phyloP scores from a whole-genome alignment of 1,284 basidiomycete genomes.

The Naganishia sp. region DNA sequence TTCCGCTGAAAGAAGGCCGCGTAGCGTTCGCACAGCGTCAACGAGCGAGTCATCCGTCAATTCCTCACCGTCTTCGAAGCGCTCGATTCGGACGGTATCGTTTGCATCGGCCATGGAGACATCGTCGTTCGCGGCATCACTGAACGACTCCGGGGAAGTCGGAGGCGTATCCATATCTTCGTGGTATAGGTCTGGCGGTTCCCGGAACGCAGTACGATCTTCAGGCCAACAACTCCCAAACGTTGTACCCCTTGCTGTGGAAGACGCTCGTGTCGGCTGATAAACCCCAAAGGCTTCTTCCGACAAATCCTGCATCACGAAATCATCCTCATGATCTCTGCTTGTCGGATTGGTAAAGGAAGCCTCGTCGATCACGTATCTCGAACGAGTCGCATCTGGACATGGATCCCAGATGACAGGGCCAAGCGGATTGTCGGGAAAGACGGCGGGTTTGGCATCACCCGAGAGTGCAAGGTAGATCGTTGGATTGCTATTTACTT shows the following conservation, averaged over 20 bases:
- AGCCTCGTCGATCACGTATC: not conserved
- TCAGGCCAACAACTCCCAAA: not conserved
- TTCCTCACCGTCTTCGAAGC: not conserved
- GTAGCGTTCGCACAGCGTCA: conserved; percentile 24
- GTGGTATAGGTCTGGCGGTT: conserved; percentile 6
- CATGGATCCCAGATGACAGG: conserved; percentile 13
- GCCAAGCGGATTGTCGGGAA: conserved; percentile 19
- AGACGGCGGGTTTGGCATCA: not conserved
- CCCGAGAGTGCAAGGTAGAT: not conserved
- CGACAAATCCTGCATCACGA: not conserved
- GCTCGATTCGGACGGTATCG: not conserved
- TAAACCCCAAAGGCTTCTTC: not conserved
- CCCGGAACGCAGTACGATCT: not conserved
- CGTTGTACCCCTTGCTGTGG: not conserved
- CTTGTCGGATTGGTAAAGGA: not conserved
- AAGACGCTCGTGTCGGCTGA: not conserved
- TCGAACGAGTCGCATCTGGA: not conserved
- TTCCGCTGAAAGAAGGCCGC: conserved; percentile 11
- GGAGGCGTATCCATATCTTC: conserved; percentile 28
- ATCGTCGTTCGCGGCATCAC: conserved; percentile 5
- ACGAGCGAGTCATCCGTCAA: conserved; percentile 14
- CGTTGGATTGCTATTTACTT: not conserved
- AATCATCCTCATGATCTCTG: not conserved
- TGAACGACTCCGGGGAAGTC: conserved; percentile 23
- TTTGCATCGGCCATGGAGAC: not conserved